Evolutionary conservation across 805 yeast genomes (phyloP), one percentile per base, ranked within the genome.

Genomic region (Lipomyces mesembrius): DNA sequence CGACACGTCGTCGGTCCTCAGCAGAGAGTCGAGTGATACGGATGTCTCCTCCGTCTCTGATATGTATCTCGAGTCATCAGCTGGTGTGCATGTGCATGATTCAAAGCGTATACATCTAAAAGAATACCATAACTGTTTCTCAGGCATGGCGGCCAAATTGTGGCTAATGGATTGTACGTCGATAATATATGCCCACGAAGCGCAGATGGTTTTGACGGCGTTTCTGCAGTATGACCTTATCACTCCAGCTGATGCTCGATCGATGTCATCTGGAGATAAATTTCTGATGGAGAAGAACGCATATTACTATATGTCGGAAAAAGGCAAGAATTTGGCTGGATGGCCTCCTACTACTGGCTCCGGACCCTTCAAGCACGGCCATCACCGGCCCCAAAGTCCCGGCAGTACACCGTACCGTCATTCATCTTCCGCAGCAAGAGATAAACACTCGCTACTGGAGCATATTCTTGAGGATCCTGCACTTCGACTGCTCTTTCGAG

Each of bases 121-220:
- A 20, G 70, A 67, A 32, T 56, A 59, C 51, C 62, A 63, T 7
- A 29, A 60, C 71, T 83, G 87, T 62, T 82, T 91, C 68, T 83
- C 90, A 1, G 96, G 97, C 0, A 89, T 89, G 72, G 89, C 95
- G 0, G 79, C 89, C 0, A 83, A 87, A 77, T 97, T 92, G 74
- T 94, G 97, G 97, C 74, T 94, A 6, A 83, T 89, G 85, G 98
- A 94, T 70, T 92, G 97, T 74, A 90, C 97, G 0, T 95, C 91
- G 73, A 80, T 88, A 0, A 92, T 94, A 97, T 84, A 85, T 66
- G 88, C 93, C 57, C 88, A 85, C 73, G 99, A 94, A 77, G 98
- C 98, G 2, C 82, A 92, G 68, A 92, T 86, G 75, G 90, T 94
- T 37, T 84, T 94, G 73, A 90, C 89, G 74, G 81, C 92, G 73